Evolutionary conservation across 805 yeast genomes (phyloP).

Genomic region (Candida silvicultrix): DNA sequence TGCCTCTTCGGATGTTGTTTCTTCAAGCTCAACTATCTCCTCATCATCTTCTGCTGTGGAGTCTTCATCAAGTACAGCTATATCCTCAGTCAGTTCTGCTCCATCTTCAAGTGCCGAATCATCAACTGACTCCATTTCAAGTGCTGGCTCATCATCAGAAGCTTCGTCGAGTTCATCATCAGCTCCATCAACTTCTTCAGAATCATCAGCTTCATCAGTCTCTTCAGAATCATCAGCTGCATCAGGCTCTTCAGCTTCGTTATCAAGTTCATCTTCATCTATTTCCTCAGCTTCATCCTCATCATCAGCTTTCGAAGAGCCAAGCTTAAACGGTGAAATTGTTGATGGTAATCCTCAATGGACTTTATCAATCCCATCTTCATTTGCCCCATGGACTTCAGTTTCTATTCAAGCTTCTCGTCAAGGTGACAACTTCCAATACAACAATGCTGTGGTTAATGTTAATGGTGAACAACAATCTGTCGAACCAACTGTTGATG

Average conservation of each 20-base stretch:
- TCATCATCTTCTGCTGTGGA: too few relatives aligned
- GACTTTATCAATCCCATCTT: background rate
- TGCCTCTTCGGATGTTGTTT: too few relatives aligned
- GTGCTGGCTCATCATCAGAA: background rate
- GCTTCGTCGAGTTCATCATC: background rate
- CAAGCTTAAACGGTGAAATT: background rate
- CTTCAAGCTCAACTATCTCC: too few relatives aligned
- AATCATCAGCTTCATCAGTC: background rate
- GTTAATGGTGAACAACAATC: background rate
- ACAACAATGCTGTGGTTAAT: background rate
- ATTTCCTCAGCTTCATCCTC: background rate
- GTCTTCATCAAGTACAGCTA: too few relatives aligned
- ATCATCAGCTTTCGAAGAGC: constrained; percentile 3
- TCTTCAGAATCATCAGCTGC: constrained; percentile 1
- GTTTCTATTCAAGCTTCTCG: background rate
- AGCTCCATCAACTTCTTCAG: background rate
- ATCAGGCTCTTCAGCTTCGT: constrained; percentile 6
- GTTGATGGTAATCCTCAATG: background rate
- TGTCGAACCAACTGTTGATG: background rate
- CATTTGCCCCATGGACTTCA: background rate
- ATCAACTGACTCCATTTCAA: background rate
- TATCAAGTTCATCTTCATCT: background rate
- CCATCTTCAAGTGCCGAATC: background rate
- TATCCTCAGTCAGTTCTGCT: background rate
- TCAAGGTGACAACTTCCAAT: background rate